Evolutionary conservation across 2,329 filamentous ascomycete species (phyloP).

Genomic region (Pseudogymnoascus pannorum): DNA sequence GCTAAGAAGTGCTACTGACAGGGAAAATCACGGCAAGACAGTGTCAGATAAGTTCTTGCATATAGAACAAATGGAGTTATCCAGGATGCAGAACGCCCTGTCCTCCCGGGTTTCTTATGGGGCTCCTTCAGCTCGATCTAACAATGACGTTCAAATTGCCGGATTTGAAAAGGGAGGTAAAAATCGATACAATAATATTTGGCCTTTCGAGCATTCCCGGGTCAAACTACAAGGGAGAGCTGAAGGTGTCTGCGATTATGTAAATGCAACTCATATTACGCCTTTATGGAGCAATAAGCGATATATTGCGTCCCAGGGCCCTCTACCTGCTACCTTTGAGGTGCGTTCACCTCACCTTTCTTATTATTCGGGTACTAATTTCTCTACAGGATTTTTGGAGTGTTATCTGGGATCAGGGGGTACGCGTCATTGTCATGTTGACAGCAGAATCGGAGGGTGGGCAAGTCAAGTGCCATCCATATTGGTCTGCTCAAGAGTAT

Average conservation of each 20-base stretch:
- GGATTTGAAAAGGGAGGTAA: conserved; percentile 92
- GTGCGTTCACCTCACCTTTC: conserved; percentile 42
- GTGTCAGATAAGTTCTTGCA: conserved; percentile 77
- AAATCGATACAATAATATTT: conserved; percentile 96
- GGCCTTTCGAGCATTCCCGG: conserved; percentile 88
- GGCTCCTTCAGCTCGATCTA: conserved; percentile 28
- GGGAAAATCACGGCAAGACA: conserved; percentile 64
- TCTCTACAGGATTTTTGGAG: conserved; percentile 84
- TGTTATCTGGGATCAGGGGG: conserved; percentile 92
- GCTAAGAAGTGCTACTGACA: conserved; percentile 62
- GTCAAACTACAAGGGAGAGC: conserved; percentile 68
- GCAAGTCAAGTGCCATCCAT: conserved; percentile 89
- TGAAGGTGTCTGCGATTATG: conserved; percentile 74
- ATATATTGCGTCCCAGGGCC: conserved; percentile 94
- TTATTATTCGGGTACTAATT: conserved; percentile 12
- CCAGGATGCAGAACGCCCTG: conserved; percentile 82
- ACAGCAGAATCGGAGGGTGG: conserved; percentile 91
- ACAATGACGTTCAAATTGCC: conserved; percentile 59
- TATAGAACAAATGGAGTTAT: conserved; percentile 79
- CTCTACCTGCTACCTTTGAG: conserved; percentile 83
- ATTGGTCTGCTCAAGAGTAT: conserved; percentile 77
- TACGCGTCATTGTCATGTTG: conserved; percentile 91
- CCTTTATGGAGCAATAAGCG: conserved; percentile 76
- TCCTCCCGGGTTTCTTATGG: conserved; percentile 53
- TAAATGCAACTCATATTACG: conserved; percentile 86